These are phyloP conservation scores for Striga asiatica DNA, from an alignment of 257 asterid species.

Conservation along the genomic window DNA sequence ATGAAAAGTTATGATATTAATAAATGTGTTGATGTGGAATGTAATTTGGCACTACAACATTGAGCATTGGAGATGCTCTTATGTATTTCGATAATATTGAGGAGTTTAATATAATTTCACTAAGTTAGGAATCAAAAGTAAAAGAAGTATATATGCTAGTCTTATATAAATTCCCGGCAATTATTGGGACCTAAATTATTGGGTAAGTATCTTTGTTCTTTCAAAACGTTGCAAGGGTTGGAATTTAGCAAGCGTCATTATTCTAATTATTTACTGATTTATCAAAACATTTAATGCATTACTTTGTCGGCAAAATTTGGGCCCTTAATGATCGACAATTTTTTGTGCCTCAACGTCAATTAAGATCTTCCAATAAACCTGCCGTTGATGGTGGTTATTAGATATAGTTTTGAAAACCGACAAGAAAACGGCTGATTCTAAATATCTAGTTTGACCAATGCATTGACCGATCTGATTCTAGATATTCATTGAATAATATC, in stretches of 20 bases:
- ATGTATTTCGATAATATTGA: no score
- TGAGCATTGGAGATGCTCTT: no score
- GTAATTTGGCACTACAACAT: no score
- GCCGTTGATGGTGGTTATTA: conserved; percentile 61
- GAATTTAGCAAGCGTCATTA: conserved; percentile 7
- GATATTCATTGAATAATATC: no score
- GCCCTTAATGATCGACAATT: conserved; percentile 23
- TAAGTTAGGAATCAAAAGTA: no score
- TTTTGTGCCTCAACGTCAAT: conserved; percentile 11
- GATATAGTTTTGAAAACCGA: no score
- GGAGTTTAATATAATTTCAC: no score
- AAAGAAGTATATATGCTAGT: neutral
- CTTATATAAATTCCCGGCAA: conserved; percentile 3
- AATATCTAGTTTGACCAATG: no score
- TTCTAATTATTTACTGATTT: neutral
- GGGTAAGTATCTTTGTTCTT: neutral
- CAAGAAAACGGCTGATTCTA: no score
- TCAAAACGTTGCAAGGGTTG: conserved; percentile 14
- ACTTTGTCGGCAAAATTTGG: conserved; percentile 35
- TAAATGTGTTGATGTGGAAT: no score
- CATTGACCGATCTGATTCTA: no score
- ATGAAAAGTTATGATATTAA: no score
- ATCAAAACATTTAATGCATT: neutral
- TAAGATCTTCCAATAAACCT: conserved; percentile 21
- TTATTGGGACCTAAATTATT: neutral